Conservation (phyloP, 257 asterid genomes). For the Solanum medicagineum region DNA sequence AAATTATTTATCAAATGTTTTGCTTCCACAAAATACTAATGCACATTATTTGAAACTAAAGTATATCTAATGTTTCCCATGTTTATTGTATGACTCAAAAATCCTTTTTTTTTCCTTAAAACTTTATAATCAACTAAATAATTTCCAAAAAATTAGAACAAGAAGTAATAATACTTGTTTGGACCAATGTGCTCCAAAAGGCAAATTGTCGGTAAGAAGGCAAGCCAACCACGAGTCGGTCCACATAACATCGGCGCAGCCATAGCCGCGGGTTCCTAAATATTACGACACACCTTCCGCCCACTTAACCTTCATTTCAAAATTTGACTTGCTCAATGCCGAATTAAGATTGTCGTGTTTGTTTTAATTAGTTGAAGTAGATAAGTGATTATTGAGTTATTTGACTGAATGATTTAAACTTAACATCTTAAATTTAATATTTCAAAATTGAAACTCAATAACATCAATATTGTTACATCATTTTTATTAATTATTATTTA, state of each 20-base stretch:
- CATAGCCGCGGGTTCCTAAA: neutral
- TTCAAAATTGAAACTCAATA: no score
- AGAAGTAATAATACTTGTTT: neutral
- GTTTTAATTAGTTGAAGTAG: no score
- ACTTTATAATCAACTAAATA: neutral
- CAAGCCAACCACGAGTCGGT: neutral
- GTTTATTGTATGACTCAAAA: neutral
- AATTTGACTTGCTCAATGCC: no score
- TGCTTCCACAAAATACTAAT: neutral
- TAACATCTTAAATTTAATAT: no score
- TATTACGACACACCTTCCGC: neutral
- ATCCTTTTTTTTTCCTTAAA: neutral
- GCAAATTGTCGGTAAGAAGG: neutral
- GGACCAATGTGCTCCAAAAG: neutral
- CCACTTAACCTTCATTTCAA: no score
- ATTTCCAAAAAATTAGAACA: neutral
- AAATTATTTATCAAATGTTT: no score
- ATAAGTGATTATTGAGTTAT: no score
- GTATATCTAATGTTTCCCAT: no score
- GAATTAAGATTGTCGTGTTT: no score
- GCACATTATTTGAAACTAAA: neutral
- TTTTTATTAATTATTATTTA: no score
- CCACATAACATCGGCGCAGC: neutral
- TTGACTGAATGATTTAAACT: no score
- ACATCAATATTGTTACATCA: no score